Evolutionary conservation across 768 basidiomycete species (phyloP).

Genomic region (Podaxis sp.): DNA sequence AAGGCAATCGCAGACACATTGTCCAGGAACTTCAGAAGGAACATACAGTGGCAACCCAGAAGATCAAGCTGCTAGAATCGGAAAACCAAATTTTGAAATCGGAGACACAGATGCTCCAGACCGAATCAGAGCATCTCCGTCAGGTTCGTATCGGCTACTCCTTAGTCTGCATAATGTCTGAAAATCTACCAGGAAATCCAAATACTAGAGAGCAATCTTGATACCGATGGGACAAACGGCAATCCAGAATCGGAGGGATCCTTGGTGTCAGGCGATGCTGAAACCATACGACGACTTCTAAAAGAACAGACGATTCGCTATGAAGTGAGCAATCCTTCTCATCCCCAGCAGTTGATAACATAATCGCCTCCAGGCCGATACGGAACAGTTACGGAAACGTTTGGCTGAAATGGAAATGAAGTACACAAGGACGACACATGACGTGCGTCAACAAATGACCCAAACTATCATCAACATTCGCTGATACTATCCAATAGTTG

Average conservation of each 20-base stretch:
- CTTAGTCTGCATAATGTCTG: neutral
- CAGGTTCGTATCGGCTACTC: conserved; percentile 43
- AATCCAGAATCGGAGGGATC: conserved; percentile 32
- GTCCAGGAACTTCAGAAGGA: conserved; percentile 88
- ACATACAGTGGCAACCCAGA: conserved; percentile 56
- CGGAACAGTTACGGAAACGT: conserved; percentile 70
- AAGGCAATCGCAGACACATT: conserved; percentile 57
- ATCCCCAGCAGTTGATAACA: neutral
- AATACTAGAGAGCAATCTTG: conserved; percentile 72
- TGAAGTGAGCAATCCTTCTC: conserved; percentile 39
- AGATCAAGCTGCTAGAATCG: conserved; percentile 68
- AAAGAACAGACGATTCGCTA: conserved; percentile 49
- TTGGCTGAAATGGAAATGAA: conserved; percentile 73
- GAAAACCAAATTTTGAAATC: conserved; percentile 71
- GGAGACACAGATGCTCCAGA: conserved; percentile 64
- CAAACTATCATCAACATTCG: neutral
- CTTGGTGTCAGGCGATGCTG: conserved; percentile 28
- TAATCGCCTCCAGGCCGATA: conserved; percentile 43
- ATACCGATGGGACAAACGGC: conserved; percentile 53
- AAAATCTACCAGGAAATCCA: conserved; percentile 60
- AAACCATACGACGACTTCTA: conserved; percentile 38
- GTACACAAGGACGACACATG: conserved; percentile 64
- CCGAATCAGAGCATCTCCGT: conserved; percentile 70
- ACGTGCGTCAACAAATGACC: conserved; percentile 40
- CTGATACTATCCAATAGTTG: conserved; percentile 45